Evolutionary conservation across 2,329 filamentous ascomycete species (phyloP).

Genomic region (Aspergillus quadricinctus): DNA sequence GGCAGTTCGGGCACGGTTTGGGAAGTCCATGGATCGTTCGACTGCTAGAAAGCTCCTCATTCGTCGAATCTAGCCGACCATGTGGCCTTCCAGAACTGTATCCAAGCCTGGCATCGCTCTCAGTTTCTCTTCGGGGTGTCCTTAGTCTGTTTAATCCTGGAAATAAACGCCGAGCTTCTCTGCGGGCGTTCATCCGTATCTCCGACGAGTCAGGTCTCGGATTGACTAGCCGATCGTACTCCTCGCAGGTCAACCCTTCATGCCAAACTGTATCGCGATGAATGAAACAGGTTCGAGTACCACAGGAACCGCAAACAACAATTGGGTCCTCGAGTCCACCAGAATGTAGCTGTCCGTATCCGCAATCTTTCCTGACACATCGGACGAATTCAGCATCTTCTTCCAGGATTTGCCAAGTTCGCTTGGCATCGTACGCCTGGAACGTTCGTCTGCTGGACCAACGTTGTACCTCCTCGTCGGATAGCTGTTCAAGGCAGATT

Average conservation of each 20-base stretch:
- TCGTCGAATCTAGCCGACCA: not conserved
- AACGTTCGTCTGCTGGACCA: conserved; percentile 15
- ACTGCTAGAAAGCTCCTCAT: conserved; percentile 4
- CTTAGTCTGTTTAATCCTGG: not conserved
- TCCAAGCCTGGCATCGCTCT: not conserved
- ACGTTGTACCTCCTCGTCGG: conserved; percentile 10
- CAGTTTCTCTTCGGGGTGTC: not conserved
- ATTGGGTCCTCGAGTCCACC: conserved; percentile 14
- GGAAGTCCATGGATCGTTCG: conserved; percentile 5
- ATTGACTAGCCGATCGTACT: conserved; percentile 8
- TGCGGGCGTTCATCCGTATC: not conserved
- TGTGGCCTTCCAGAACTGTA: not conserved
- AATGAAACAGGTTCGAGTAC: conserved; percentile 14
- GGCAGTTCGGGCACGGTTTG: conserved; percentile 11
- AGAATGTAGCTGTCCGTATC: conserved; percentile 15
- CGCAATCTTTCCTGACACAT: conserved; percentile 11
- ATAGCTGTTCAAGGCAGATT: conserved; percentile 12
- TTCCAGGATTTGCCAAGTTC: conserved; percentile 12
- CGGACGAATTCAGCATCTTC: conserved; percentile 14
- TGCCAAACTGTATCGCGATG: conserved; percentile 14
- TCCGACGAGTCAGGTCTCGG: not conserved
- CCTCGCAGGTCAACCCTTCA: conserved; percentile 14
- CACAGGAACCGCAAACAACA: conserved; percentile 13
- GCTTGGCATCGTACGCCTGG: conserved; percentile 9
- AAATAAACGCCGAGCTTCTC: not conserved